Conservation (phyloP, 306 rosid species). For the Cicer bijugum region DNA sequence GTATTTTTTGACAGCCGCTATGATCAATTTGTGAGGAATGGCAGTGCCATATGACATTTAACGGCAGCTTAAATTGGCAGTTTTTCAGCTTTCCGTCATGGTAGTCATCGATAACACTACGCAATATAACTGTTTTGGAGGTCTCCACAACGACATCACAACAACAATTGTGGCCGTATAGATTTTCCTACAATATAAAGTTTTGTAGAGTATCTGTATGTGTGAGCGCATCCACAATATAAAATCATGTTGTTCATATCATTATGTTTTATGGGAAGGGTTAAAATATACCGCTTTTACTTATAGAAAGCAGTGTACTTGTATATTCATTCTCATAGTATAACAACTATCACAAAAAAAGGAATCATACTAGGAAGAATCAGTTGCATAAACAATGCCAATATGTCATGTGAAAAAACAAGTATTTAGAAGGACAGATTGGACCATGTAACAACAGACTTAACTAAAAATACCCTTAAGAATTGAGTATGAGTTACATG, state of each 20-base stretch:
- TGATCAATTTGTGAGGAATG: too few species aligned
- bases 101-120: too few species aligned
- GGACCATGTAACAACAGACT: neutral
- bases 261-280: neutral
- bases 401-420: neutral
- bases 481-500: constrained; percentile 40
- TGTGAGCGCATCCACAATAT: too few species aligned
- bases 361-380: neutral
- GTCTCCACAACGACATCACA: too few species aligned
- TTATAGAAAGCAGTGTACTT: neutral
- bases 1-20: too few species aligned
- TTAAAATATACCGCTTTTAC: neutral
- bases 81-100: too few species aligned
- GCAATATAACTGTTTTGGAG: too few species aligned
- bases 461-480: neutral
- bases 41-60: too few species aligned
- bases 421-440: neutral
- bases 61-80: too few species aligned
- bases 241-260: neutral
- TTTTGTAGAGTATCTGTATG: too few species aligned
- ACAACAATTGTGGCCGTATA: too few species aligned
- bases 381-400: neutral
- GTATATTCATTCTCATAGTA: constrained; percentile 16
- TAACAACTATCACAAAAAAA: neutral
- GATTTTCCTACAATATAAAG: too few species aligned